A percentile compares a stretch with the other conserved stretches of the same genome.
phyloP scores from a whole-genome alignment of 345 rosid species.

The Aquilaria yunnanensis region DNA sequence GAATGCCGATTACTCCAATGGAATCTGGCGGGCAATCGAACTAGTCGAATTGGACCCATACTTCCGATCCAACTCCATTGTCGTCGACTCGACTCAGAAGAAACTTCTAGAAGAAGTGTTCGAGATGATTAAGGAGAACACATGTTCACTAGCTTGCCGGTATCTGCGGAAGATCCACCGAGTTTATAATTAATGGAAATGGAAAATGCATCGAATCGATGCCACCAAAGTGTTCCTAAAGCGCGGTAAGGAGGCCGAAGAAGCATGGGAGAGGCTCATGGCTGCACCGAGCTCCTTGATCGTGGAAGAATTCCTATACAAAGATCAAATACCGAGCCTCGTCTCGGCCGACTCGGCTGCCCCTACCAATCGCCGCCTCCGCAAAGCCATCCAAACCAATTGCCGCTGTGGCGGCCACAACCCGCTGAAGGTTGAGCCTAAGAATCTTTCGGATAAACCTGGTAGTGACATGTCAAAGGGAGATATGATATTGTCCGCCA shows the following conservation, averaged over 20 bases:
- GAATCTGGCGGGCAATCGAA: constrained; percentile 33
- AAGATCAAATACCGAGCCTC: constrained; percentile 16
- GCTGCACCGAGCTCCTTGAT: constrained; percentile 44
- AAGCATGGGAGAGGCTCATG: constrained; percentile 61
- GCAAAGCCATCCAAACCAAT: constrained; percentile 19
- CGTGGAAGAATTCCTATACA: constrained; percentile 40
- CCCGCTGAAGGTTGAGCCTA: constrained; percentile 12
- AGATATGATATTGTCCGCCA: too few species aligned
- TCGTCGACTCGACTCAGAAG: constrained; percentile 19
- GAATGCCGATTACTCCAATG: too few species aligned
- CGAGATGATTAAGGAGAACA: constrained; percentile 12
- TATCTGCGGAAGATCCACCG: too few species aligned
- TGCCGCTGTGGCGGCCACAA: constrained; percentile 43
- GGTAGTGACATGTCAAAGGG: background rate
- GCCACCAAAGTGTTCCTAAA: constrained; percentile 44
- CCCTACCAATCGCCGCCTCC: constrained; percentile 19
- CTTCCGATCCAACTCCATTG: constrained; percentile 27
- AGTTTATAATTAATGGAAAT: too few species aligned
- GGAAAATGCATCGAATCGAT: too few species aligned
- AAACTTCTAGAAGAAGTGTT: constrained; percentile 42
- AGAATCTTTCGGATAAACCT: constrained; percentile 4
- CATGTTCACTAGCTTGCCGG: too few species aligned
- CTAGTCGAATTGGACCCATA: constrained; percentile 67
- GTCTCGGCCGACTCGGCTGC: constrained; percentile 23
- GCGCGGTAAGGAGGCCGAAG: constrained; percentile 45